Evolutionary conservation across 2,329 filamentous ascomycete genomes (phyloP).

Genomic region (Tympanopsis confertula): DNA sequence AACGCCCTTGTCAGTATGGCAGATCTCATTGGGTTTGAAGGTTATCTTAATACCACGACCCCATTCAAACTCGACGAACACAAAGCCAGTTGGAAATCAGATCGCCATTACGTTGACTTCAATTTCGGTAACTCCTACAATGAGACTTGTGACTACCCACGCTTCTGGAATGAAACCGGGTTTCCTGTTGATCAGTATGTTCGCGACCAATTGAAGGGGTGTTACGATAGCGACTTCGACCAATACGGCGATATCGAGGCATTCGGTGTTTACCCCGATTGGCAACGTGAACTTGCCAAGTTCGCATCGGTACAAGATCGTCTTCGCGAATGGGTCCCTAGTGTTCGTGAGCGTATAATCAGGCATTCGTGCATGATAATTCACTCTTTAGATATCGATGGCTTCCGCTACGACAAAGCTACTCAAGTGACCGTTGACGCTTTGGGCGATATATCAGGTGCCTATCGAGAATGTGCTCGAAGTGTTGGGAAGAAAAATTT

Average conservation of each 20-base stretch:
- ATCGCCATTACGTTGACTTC: constrained; percentile 46
- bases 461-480: constrained; percentile 43
- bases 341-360: constrained; percentile 42
- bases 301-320: constrained; percentile 59
- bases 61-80: constrained; percentile 44
- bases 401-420: constrained; percentile 57
- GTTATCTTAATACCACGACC: constrained; percentile 43
- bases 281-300: constrained; percentile 51
- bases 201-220: constrained; percentile 34
- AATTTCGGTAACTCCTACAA: constrained; percentile 38
- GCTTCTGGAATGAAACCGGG: constrained; percentile 49
- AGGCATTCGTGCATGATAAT: constrained; percentile 54
- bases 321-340: constrained; percentile 49
- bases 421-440: constrained; percentile 52
- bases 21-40: constrained; percentile 51
- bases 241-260: constrained; percentile 51
- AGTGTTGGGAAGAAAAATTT: constrained; percentile 50
- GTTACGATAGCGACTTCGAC: constrained; percentile 53
- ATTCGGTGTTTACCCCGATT: constrained; percentile 51
- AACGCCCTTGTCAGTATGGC: constrained; percentile 32
- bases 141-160: constrained; percentile 41
- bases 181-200: constrained; percentile 32
- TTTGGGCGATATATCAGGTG: constrained; percentile 41
- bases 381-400: constrained; percentile 51
- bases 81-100: constrained; percentile 41